Base-by-base conservation (phyloP, 2,329 filamentous ascomycete species). In the Acrodontium crateriforme region DNA sequence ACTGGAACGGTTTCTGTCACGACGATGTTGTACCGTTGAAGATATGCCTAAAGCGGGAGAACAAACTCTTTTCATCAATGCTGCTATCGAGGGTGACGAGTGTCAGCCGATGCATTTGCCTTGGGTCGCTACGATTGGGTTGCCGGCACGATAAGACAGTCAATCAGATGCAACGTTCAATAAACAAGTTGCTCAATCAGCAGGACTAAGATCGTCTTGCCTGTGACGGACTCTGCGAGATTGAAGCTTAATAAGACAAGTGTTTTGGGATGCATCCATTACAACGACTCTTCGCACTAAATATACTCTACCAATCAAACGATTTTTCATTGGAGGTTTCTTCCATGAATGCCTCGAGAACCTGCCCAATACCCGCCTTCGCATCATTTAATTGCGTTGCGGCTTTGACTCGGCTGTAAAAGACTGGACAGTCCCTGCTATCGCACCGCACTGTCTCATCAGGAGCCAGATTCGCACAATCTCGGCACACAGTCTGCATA, bases 371-470 rank as follows among this genome's bases (percentile, higher is more conserved):
- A 17, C 57, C 45, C 19, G 42, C 48, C 29, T 36, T 53, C 35
- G 57, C 55, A 19, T 45, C 56, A 24, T 49, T 46, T 27, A 62
- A 29, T 27, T 52, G 62, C 7, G 65, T 63, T 13, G 53, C 53
- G 47, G 80, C 73, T 51, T 73, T 78, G 29, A 71, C 66, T 9
- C 82, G 58, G 17, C 75, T 75, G 55, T 92, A 95, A 42, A 92
- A 95, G 0, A 93, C 82, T 0, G 85, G 79, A 49, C 89, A 98
- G 55, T 93, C 87, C 50, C 80, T 73, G 52, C 80, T 92, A 47
- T 93, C 83, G 49, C 89, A 98, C 21, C 56, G 65, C n/a, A 94
- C 75, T 18, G 78, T 72, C 19, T 94, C 87, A 2, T 71, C 60
- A 38, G 74, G 77, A 3, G 77, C 64, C 11, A 85, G 49, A 1